These are phyloP conservation scores for Neonectria punicea DNA, from an alignment of 2,329 filamentous ascomycete genomes.

Conservation along the genomic window DNA sequence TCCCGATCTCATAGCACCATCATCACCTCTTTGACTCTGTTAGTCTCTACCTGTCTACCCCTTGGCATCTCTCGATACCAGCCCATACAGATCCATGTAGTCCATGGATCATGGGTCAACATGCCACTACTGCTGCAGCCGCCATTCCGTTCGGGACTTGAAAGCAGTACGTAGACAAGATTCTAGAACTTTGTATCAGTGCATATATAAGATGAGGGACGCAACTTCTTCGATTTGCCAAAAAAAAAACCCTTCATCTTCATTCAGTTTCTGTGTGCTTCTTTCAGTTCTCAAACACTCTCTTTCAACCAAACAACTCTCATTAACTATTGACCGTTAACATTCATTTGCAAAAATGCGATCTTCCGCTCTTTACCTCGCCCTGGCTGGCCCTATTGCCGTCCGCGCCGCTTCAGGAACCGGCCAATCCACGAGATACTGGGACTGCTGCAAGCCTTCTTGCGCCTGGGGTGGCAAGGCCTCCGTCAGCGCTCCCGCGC, in stretches of 20 bases:
- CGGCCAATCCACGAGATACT: slow-evolving; percentile 54
- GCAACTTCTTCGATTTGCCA: background rate
- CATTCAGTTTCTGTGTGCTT: slow-evolving; percentile 23
- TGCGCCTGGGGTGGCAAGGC: slow-evolving; percentile 71
- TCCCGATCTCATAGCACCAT: slow-evolving; percentile 32
- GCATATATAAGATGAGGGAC: slow-evolving; percentile 32
- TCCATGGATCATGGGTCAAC: slow-evolving; percentile 13
- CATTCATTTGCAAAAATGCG: slow-evolving; percentile 31
- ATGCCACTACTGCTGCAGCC: background rate
- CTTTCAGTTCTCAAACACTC: slow-evolving; percentile 27
- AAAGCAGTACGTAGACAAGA: background rate
- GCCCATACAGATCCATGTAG: slow-evolving; percentile 5
- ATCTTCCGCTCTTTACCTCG: slow-evolving; percentile 36
- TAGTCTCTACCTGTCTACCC: slow-evolving; percentile 24
- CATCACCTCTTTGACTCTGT: slow-evolving; percentile 26
- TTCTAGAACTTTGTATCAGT: background rate
- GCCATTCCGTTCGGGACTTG: background rate
- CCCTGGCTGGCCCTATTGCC: slow-evolving; percentile 37
- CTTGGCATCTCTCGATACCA: slow-evolving; percentile 20
- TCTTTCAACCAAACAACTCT: slow-evolving; percentile 32
- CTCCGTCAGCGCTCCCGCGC: slow-evolving; percentile 59
- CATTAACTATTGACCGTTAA: slow-evolving; percentile 24
- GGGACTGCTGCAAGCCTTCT: slow-evolving; percentile 79
- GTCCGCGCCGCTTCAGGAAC: slow-evolving; percentile 43
- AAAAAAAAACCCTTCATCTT: slow-evolving; percentile 23